Evolutionary conservation across 306 rosid species (phyloP).

Genomic region (Ormosia emarginata): DNA sequence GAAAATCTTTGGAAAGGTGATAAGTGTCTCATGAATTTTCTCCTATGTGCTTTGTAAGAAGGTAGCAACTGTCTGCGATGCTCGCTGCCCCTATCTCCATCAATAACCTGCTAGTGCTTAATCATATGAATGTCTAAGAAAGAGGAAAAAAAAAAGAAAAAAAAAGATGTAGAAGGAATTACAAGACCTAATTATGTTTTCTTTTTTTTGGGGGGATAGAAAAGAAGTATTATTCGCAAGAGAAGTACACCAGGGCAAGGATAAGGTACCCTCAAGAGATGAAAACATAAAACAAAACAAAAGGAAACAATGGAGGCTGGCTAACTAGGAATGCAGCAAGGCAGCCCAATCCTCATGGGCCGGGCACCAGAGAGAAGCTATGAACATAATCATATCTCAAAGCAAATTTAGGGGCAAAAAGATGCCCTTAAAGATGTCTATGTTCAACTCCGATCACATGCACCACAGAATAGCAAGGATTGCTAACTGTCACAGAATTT

Average conservation of each 20-base stretch:
- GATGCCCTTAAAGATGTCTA: neutral
- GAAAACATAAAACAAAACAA: neutral
- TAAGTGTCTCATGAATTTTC: constrained; percentile 41
- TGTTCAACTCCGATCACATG: neutral
- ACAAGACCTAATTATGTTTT: neutral
- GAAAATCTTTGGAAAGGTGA: constrained; percentile 37
- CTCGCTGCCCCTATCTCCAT: constrained; percentile 82
- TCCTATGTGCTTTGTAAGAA: constrained; percentile 81
- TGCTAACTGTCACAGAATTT: neutral
- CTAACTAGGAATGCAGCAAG: neutral
- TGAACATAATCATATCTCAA: neutral
- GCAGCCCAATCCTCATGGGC: neutral
- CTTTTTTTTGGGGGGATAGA: neutral
- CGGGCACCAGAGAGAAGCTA: neutral
- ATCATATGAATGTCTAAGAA: neutral
- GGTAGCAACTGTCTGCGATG: constrained; percentile 68
- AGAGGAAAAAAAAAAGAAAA: neutral
- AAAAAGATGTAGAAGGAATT: neutral
- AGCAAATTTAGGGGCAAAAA: no score
- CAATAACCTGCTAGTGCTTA: constrained; percentile 54
- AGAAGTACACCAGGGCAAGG: neutral
- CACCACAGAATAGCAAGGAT: neutral
- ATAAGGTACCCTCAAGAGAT: neutral
- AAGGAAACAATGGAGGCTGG: neutral
- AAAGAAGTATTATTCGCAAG: neutral